phyloP scores from a whole-genome alignment of 192 early-diverging fungal species.

The Coemansia sp. region DNA sequence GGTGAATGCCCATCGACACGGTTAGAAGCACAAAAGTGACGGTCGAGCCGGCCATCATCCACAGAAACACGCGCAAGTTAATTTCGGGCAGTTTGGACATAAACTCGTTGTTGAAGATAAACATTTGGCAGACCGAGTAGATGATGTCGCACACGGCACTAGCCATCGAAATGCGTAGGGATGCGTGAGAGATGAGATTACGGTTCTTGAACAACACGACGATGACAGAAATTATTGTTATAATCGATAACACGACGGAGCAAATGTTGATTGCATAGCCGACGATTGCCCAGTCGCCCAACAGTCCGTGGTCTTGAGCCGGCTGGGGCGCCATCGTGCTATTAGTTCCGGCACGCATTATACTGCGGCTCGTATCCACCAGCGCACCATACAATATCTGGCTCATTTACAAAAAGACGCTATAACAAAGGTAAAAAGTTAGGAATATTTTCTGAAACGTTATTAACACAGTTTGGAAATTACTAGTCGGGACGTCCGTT shows the following conservation, averaged over 20 bases:
- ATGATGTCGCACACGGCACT: constrained; percentile 41
- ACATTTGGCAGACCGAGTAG: constrained; percentile 43
- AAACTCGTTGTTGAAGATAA: constrained; percentile 36
- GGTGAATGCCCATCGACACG: constrained; percentile 26
- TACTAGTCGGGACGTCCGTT: too few species aligned
- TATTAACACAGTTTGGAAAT: too few species aligned
- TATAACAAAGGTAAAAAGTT: too few species aligned
- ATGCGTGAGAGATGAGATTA: neutral
- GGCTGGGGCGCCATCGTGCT: neutral
- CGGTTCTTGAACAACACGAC: neutral
- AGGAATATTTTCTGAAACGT: too few species aligned
- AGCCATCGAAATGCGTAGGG: constrained; percentile 29
- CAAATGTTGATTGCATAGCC: neutral
- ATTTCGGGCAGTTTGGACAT: constrained; percentile 29
- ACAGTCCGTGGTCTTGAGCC: neutral
- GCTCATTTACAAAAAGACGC: too few species aligned
- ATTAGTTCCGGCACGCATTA: neutral
- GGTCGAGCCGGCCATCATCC: constrained; percentile 38
- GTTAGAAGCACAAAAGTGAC: constrained; percentile 32
- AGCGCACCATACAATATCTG: too few species aligned
- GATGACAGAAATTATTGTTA: neutral
- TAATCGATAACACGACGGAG: neutral
- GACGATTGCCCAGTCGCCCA: neutral
- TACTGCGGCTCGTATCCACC: too few species aligned
- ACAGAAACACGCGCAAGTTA: constrained; percentile 31